Conservation (phyloP, 345 rosid species). For the Rhodamnia rubescens region DNA sequence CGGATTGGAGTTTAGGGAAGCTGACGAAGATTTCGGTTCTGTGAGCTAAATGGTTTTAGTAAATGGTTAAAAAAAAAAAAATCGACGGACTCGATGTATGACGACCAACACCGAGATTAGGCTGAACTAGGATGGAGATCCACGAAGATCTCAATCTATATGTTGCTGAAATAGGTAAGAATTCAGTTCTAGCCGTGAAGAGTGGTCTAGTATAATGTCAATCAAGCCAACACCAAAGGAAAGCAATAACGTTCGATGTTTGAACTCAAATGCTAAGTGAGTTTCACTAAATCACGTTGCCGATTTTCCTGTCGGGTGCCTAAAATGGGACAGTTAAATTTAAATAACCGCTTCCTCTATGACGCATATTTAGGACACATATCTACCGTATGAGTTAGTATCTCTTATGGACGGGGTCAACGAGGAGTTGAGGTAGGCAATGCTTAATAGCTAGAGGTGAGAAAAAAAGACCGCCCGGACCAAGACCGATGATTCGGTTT, state of each 20-base stretch:
- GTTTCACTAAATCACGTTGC: neutral
- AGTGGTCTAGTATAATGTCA: neutral
- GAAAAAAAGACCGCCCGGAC: no score
- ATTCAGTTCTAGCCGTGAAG: no score
- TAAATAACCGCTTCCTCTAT: no score
- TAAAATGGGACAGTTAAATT: neutral
- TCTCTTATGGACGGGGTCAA: accelerated
- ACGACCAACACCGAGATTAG: neutral
- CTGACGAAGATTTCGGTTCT: neutral
- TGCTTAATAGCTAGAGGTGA: no score
- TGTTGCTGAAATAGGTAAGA: no score
- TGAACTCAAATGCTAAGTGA: accelerated
- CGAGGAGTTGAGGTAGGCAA: neutral
- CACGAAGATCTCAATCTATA: no score
- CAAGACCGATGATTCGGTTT: no score
- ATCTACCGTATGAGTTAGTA: neutral
- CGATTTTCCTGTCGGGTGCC: neutral
- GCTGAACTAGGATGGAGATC: neutral
- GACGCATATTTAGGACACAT: neutral
- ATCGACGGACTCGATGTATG: neutral
- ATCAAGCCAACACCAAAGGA: neutral
- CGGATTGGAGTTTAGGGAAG: neutral
- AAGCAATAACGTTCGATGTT: accelerated
- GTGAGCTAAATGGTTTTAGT: neutral
- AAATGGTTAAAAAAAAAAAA: neutral